Evolutionary conservation across 345 rosid genomes (phyloP).

Genomic region (Salix udensis): DNA sequence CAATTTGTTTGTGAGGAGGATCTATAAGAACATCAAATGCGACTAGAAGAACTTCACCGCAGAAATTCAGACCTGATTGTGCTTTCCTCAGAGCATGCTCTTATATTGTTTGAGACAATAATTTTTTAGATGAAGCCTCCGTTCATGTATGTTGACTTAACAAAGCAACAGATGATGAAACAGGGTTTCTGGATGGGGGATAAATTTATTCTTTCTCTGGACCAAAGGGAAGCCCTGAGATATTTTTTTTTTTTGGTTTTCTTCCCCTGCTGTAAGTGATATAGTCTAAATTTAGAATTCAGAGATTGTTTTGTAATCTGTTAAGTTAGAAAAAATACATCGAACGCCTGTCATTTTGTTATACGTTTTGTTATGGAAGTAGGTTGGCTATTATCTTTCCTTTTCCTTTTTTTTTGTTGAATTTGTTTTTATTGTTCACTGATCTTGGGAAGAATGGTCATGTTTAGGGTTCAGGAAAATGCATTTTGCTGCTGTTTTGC

Average conservation of each 20-base stretch:
- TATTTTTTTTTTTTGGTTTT: conserved; percentile 26
- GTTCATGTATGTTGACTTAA: conserved; percentile 14
- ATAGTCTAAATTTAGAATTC: conserved; percentile 45
- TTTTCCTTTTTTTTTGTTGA: neutral
- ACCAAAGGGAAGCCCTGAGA: conserved; percentile 34
- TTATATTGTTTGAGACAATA: conserved; percentile 23
- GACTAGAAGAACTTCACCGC: conserved; percentile 45
- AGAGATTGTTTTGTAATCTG: conserved; percentile 45
- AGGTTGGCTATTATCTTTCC: conserved; percentile 3
- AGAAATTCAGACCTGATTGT: conserved; percentile 9
- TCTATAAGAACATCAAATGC: conserved; percentile 96
- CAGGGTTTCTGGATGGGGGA: conserved; percentile 28
- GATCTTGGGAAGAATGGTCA: conserved; percentile 14
- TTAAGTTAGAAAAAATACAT: conserved; percentile 33
- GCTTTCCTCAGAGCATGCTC: conserved; percentile 28
- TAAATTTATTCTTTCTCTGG: conserved; percentile 29
- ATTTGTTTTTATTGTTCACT: conserved; percentile 14
- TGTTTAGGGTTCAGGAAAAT: conserved; percentile 14
- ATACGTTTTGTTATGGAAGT: neutral
- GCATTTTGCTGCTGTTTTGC: conserved; percentile 16
- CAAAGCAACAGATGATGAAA: conserved; percentile 16
- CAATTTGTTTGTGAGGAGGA: conserved; percentile 86
- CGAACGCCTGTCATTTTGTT: conserved; percentile 14
- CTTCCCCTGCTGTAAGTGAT: conserved; percentile 44
- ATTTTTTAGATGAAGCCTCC: conserved; percentile 30